Evolutionary conservation across 495 filamentous ascomycete species (phyloP).

Genomic region (Annulohypoxylon stygium): DNA sequence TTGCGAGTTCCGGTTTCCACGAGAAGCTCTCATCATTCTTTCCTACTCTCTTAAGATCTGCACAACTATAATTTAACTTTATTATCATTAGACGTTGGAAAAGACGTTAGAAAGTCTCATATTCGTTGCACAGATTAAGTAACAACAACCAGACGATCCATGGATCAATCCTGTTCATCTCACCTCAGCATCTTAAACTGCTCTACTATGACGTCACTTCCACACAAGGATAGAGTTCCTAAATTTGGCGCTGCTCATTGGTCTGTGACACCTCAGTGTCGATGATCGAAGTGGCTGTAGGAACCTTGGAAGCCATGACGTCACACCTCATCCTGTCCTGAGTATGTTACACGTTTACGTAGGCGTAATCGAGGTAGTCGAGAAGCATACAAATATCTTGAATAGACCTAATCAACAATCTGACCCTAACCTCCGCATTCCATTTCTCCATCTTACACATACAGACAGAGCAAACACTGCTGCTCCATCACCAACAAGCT

Average conservation of each 20-base stretch:
- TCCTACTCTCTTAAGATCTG: background rate
- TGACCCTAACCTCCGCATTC: too few relatives aligned
- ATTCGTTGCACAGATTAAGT: background rate
- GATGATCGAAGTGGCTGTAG: background rate
- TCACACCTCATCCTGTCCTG: conserved; percentile 25
- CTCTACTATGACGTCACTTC: background rate
- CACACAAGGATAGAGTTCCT: background rate
- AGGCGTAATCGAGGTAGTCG: background rate
- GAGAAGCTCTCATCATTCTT: too few relatives aligned
- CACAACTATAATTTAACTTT: too few relatives aligned
- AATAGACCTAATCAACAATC: too few relatives aligned
- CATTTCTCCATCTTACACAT: too few relatives aligned
- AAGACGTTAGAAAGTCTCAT: background rate
- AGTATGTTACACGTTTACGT: conserved; percentile 30
- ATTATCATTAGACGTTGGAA: background rate
- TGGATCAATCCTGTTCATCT: background rate
- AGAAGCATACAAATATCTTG: background rate
- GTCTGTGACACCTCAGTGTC: background rate
- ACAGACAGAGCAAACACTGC: too few relatives aligned
- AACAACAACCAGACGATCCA: background rate
- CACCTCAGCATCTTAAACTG: background rate
- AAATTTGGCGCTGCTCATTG: background rate
- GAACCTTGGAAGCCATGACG: conserved; percentile 36
- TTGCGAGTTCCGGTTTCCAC: too few relatives aligned
- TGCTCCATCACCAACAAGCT: too few relatives aligned